Percentiles rank a stretch among this genome's conserved stretches.
phyloP scores from a whole-genome alignment of 257 asterid species.

The Solanum chilense region DNA sequence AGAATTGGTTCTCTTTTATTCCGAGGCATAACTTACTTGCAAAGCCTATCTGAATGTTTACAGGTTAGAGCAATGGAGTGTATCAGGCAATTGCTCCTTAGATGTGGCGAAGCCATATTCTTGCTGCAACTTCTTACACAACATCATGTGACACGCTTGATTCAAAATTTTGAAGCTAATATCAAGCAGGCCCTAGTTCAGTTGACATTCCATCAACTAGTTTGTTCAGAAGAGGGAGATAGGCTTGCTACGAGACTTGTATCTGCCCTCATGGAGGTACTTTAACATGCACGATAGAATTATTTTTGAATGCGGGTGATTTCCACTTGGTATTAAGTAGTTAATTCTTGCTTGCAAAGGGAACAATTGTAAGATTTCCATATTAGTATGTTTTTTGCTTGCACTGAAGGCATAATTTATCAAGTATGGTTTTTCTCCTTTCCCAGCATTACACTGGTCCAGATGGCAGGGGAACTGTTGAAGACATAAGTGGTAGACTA shows the following conservation, averaged over 20 bases:
- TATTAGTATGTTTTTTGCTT: not conserved
- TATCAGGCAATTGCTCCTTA: slow-evolving; percentile 85
- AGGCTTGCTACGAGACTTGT: slow-evolving; percentile 73
- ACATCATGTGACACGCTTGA: slow-evolving; percentile 64
- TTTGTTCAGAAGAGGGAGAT: slow-evolving; percentile 86
- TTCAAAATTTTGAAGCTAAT: slow-evolving; percentile 63
- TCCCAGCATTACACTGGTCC: slow-evolving; percentile 94
- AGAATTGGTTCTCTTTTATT: slow-evolving; percentile 7
- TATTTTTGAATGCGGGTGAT: not conserved
- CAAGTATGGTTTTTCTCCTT: slow-evolving; percentile 15
- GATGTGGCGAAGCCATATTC: slow-evolving; percentile 85
- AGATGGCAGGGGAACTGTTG: slow-evolving; percentile 97
- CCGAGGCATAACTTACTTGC: not conserved
- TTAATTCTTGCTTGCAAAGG: not conserved
- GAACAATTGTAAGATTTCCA: not conserved
- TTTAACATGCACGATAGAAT: not conserved
- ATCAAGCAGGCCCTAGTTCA: slow-evolving; percentile 56
- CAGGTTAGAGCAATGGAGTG: slow-evolving; percentile 99
- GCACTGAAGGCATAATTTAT: slow-evolving; percentile 10
- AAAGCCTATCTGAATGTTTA: slow-evolving; percentile 10
- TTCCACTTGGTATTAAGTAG: not conserved
- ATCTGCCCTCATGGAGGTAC: slow-evolving; percentile 93
- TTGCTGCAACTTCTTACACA: slow-evolving; percentile 83
- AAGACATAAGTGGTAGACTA: slow-evolving; percentile 76
- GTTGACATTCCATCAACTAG: slow-evolving; percentile 82